Evolutionary conservation across 345 rosid species (phyloP), one percentile per base, ranked within the genome.

Genomic region (Lepidium didymum): DNA sequence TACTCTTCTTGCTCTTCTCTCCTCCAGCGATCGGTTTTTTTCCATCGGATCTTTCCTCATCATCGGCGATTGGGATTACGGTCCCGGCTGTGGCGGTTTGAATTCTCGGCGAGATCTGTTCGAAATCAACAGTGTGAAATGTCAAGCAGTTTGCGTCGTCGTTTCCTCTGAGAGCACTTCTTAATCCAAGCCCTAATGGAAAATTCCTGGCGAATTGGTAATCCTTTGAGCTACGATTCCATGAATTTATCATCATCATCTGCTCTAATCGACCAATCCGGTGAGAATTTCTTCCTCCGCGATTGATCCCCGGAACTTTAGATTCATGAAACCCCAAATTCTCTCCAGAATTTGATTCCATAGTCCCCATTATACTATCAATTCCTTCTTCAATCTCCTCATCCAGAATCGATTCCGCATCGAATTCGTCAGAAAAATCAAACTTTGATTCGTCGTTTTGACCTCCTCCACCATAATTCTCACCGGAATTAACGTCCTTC

Each of bases 381-480:
- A 90, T 81, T 0, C 97, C 95, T 64, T 79, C 86, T 67, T 79
- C 88, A 3, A 78, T 68, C 54, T 88, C 97, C 57, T 86, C 96
- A 19, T 85, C 96, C 0, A 91, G 81, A 64, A 91, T 88, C 70
- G 97, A 91, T 34, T 84, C 92, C 0, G 97, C 89, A 11, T 91
- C 92, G 70, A 88, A 84, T 55, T 88, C 89, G 9, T 86, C 92
- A 4, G 76, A 55, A 0, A 72, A 60, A 8, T 69, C 70, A 10
- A 67, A 29, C 21, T n/a, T 59, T 34, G 82, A 80, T 52, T 76
- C 84, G 4, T 65, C 57, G 16, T 75, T 83, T 6, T 70, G 84
- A 70, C 41, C 52, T 11, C 42, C 73, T 10, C 67, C 79, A 19
- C 77, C 70, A 3, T 80, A 38, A 40, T 55, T 79, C 41, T 73